A percentile compares a stretch with the other conserved stretches of the same genome.
Evolutionary conservation across 352 stramenopile genomes (phyloP).

Genomic region (Pythium grandisporangium): DNA sequence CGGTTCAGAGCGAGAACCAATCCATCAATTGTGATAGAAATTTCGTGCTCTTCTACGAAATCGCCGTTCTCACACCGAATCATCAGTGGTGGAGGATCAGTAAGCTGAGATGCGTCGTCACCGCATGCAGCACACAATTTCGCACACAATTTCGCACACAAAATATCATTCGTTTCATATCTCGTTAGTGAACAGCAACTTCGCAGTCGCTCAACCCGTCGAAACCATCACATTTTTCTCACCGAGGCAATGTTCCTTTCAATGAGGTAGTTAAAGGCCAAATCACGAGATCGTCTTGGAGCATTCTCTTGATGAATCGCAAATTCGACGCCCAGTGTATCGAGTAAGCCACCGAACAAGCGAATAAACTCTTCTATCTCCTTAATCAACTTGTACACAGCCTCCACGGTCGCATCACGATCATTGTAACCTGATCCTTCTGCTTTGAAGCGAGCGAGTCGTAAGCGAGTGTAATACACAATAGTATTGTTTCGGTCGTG

Average conservation of each 20-base stretch:
- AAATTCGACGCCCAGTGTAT: constrained; percentile 30
- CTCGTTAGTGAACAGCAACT: no score
- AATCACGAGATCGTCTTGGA: constrained; percentile 33
- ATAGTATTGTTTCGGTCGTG: constrained; percentile 1
- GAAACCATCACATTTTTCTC: no score
- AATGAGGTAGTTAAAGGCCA: constrained; percentile 36
- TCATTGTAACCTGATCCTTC: no score
- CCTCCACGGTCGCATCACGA: constrained; percentile 39
- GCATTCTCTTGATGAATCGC: constrained; percentile 24
- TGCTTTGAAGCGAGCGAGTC: no score
- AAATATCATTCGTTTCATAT: no score
- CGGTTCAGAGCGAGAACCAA: constrained; percentile 6
- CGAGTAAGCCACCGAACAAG: constrained; percentile 32
- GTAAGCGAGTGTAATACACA: constrained; percentile 19
- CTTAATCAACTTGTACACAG: constrained; percentile 23
- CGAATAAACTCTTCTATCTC: constrained; percentile 27
- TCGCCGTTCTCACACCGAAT: background rate
- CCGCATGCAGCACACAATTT: no score
- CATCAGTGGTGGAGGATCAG: no score
- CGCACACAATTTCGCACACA: no score
- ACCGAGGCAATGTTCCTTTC: constrained; percentile 31
- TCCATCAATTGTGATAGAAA: constrained; percentile 23
- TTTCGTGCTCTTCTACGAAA: constrained; percentile 20
- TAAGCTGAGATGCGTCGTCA: no score
- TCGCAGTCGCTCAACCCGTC: no score